Base-by-base conservation (phyloP, 257 asterid species). In the Solanum ossicruentum region DNA sequence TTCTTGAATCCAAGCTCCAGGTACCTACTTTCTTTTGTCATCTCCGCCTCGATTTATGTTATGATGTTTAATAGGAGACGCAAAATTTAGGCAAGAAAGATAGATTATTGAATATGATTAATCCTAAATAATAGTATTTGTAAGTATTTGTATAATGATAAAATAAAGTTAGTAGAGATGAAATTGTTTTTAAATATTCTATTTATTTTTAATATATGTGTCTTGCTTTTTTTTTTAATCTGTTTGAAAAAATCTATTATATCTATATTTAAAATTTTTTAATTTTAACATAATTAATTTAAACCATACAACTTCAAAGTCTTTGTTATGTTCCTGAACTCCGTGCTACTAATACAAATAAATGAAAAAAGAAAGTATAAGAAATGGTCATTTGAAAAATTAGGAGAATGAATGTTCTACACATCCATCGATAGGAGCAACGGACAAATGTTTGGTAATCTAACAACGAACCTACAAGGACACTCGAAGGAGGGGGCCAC, bases 1-100 rank as follows among this genome's bases (percentile, higher is more conserved):
- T 91, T 83, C 94, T 93, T 28, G 97, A 92, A 90, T 79, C 92
- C 85, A 87, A 93, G 57, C 92, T 92, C 41, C 94, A 92, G 94
- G 93, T 92, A 21, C 55, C 28, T n/a, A 58, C 28, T 41, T 11
- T n/a, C 16, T 16, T 32, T 8, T 15, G n/a, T 28, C 32, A 45
- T 28, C 45, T 32, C 6, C 12, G 12, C 8, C 3, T 15, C 47
- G 3, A 67, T 36, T 67, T 67, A 8, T 36, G 10, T 16, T 8
- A 67, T 32, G 47, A n/a, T 32, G 0, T 67, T 28, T 28, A 15
- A 66, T 21, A 2, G 2, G 10, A 23, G 43, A 12, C 18, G 6
- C n/a, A 0, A 12, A 13, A 20, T 66, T 66, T 13, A 65, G 15
- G 4, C 7, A 65, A 65, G 11, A 65, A 65, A 12, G 20, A 26